A percentile compares a stretch with the other conserved stretches of the same genome.
These are phyloP conservation scores for Hippophae tibetana DNA, from an alignment of 306 rosid species.

Conservation along the genomic window DNA sequence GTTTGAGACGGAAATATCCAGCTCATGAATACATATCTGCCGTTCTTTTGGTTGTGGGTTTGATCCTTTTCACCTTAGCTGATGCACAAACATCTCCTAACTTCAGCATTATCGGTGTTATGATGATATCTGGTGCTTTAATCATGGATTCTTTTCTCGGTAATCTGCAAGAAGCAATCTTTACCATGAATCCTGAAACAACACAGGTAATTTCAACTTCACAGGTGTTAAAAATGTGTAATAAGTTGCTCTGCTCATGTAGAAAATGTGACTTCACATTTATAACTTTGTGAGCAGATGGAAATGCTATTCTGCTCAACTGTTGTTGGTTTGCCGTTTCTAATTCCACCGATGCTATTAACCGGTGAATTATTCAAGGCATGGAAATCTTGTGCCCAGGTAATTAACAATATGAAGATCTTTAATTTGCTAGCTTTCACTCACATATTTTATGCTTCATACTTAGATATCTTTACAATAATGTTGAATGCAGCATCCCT, in stretches of 20 bases:
- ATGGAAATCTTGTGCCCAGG: constrained; percentile 89
- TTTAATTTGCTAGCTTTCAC: background rate
- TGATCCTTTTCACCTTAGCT: constrained; percentile 94
- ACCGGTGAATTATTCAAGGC: constrained; percentile 93
- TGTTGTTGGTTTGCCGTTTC: constrained; percentile 81
- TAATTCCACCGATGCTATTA: constrained; percentile 90
- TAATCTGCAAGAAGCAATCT: constrained; percentile 94
- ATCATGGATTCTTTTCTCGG: constrained; percentile 93
- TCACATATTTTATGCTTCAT: constrained; percentile 5
- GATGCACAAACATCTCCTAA: constrained; percentile 93
- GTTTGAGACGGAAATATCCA: constrained; percentile 82
- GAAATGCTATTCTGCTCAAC: constrained; percentile 99
- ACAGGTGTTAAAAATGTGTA: background rate
- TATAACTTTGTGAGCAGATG: constrained; percentile 33
- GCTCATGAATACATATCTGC: constrained; percentile 81
- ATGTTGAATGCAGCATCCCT: constrained; percentile 65
- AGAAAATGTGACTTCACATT: constrained; percentile 17
- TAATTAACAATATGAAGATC: constrained; percentile 14
- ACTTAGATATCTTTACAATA: constrained; percentile 3
- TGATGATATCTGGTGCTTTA: constrained; percentile 89
- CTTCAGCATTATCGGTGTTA: constrained; percentile 75
- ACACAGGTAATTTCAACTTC: constrained; percentile 56
- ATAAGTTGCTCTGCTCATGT: constrained; percentile 9
- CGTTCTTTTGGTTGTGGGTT: constrained; percentile 74
- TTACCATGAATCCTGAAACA: constrained; percentile 90